Evolutionary conservation across 2,329 filamentous ascomycete species (phyloP).

Genomic region (Apiospora hydei): DNA sequence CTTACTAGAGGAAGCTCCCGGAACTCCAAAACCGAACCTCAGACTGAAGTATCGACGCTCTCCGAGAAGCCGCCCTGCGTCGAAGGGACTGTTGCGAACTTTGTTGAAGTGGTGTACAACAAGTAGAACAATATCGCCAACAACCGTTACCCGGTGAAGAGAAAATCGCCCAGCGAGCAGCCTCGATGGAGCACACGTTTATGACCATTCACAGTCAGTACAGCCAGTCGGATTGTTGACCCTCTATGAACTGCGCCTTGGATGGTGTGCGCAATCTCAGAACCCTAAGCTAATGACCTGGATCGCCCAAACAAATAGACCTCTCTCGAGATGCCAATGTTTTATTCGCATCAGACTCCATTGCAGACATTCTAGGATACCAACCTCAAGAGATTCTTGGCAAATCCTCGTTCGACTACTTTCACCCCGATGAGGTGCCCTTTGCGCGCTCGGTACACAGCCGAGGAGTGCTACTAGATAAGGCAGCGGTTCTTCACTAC

Average conservation of each 20-base stretch:
- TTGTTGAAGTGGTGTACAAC: not conserved
- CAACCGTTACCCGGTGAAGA: conserved; percentile 33
- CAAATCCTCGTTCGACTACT: conserved; percentile 84
- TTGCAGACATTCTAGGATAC: conserved; percentile 76
- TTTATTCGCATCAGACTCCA: conserved; percentile 83
- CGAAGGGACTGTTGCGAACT: not conserved
- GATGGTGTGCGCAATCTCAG: not conserved
- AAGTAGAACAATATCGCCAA: conserved; percentile 30
- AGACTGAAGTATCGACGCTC: not conserved
- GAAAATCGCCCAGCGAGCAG: conserved; percentile 34
- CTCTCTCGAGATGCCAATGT: conserved; percentile 78
- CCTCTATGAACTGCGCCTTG: not conserved
- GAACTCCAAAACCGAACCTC: conserved; percentile 25
- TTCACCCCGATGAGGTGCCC: conserved; percentile 81
- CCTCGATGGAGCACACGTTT: conserved; percentile 81
- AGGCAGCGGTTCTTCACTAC: conserved; percentile 84
- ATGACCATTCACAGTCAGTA: conserved; percentile 87
- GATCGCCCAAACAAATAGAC: conserved; percentile 56
- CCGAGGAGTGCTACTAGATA: conserved; percentile 78
- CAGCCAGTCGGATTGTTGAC: conserved; percentile 26
- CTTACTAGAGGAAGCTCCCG: conserved; percentile 33
- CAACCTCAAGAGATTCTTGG: conserved; percentile 77
- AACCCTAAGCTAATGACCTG: conserved; percentile 22
- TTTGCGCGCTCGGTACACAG: conserved; percentile 76
- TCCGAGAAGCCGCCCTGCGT: not conserved